Conservation (phyloP, 1,139 yeast genomes). For the Saccharomyces hybrid region DNA sequence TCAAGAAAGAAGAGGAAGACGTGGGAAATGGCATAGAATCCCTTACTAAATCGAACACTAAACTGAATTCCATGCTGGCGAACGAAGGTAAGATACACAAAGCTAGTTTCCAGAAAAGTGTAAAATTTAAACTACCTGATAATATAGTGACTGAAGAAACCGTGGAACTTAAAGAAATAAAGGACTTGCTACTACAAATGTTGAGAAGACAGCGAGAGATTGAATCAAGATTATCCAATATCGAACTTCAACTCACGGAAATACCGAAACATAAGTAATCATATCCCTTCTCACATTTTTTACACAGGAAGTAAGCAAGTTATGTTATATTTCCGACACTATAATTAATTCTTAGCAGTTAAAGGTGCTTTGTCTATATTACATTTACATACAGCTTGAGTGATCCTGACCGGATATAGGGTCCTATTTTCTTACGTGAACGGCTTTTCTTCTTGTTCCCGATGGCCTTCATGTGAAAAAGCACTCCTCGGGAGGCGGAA, state of each 20-base stretch:
- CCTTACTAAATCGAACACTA: not conserved
- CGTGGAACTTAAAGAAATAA: not conserved
- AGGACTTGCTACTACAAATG: not conserved
- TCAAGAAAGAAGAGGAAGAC: not conserved
- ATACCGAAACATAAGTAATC: not conserved
- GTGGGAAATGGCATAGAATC: not conserved
- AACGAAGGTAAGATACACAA: not conserved
- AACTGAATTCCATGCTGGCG: not conserved
- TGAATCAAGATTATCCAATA: not conserved
- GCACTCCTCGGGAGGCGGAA: not conserved
- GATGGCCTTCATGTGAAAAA: conserved; percentile 1
- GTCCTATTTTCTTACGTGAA: not conserved
- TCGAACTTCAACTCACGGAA: not conserved
- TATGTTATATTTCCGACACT: not conserved
- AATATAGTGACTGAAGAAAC: not conserved
- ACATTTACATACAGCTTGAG: not conserved
- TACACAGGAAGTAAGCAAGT: not conserved
- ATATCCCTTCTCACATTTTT: not conserved
- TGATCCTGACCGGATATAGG: not conserved
- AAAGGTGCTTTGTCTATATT: not conserved
- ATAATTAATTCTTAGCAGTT: not conserved
- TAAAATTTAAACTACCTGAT: not conserved
- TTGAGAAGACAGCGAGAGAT: not conserved
- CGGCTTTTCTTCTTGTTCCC: not conserved
- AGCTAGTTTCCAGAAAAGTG: not conserved